Conservation (phyloP, 2,329 filamentous ascomycete genomes). For the Xylaria sp. region DNA sequence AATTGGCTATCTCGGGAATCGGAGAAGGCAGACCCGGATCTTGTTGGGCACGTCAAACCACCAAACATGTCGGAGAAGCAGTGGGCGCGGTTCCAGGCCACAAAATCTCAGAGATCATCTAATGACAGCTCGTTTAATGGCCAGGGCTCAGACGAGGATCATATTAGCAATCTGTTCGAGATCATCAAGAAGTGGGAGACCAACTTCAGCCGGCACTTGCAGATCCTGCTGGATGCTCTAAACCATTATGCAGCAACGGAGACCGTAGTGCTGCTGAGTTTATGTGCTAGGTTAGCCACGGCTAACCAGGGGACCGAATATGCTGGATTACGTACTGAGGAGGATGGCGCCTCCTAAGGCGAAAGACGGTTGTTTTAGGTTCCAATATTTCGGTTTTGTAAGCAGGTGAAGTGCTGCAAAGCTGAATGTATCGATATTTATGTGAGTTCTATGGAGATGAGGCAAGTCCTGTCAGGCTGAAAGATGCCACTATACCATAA, state of each 20-base stretch:
- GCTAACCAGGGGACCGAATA: slow-evolving; percentile 81
- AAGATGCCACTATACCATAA: slow-evolving; percentile 5
- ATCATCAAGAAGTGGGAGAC: slow-evolving; percentile 91
- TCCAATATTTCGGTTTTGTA: slow-evolving; percentile 6
- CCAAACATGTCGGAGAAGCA: slow-evolving; percentile 69
- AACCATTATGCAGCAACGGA: slow-evolving; percentile 98
- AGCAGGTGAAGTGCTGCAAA: slow-evolving; percentile 7
- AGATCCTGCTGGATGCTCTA: slow-evolving; percentile 91
- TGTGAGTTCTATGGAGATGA: slow-evolving; percentile 8
- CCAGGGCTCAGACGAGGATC: slow-evolving; percentile 53
- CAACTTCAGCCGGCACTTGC: slow-evolving; percentile 90
- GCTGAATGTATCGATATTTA: slow-evolving; percentile 17
- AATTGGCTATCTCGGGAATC: slow-evolving; percentile 87
- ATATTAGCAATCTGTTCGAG: slow-evolving; percentile 83
- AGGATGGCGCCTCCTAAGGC: slow-evolving; percentile 55
- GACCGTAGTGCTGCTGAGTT: slow-evolving; percentile 89
- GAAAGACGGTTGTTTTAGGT: background rate
- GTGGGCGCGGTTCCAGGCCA: slow-evolving; percentile 67
- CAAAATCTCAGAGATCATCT: slow-evolving; percentile 56
- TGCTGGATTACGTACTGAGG: slow-evolving; percentile 68
- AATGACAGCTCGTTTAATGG: slow-evolving; percentile 54
- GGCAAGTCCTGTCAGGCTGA: slow-evolving; percentile 2
- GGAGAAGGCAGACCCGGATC: slow-evolving; percentile 83
- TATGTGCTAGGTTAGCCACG: slow-evolving; percentile 84
- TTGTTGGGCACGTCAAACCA: slow-evolving; percentile 69